Evolutionary conservation across 371 early-diverging fungal species (phyloP).

Genomic region (Nematocida ausubeli): DNA sequence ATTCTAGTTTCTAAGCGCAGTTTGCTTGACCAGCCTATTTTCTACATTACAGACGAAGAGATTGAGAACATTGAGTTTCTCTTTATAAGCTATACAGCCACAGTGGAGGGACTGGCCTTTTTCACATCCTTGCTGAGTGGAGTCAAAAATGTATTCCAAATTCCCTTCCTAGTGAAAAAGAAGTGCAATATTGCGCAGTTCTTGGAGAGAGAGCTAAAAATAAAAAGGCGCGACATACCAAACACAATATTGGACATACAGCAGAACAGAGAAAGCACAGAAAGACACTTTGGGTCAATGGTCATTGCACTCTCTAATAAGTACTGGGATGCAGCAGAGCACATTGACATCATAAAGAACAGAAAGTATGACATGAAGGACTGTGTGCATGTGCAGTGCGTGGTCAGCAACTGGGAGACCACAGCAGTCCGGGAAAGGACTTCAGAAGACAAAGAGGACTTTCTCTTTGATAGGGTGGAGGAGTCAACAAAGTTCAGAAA

Average conservation of each 20-base stretch:
- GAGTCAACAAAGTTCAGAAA: conserved; percentile 29
- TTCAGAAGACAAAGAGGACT: not conserved
- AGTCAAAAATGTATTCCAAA: not conserved
- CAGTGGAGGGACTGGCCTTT: conserved; percentile 7
- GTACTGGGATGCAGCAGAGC: conserved; percentile 42
- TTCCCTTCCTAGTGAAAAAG: conserved; percentile 32
- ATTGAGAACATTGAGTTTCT: conserved; percentile 27
- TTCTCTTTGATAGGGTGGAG: not conserved
- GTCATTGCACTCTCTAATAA: conserved; percentile 26
- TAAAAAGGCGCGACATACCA: conserved; percentile 10
- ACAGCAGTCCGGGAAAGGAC: not conserved
- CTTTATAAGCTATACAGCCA: conserved; percentile 32
- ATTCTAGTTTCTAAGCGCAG: conserved; percentile 1
- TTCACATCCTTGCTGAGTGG: conserved; percentile 26
- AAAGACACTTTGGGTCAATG: not conserved
- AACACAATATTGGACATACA: conserved; percentile 36
- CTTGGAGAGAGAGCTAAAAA: conserved; percentile 1
- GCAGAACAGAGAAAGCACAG: not conserved
- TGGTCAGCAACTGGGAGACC: conserved; percentile 53
- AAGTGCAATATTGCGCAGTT: conserved; percentile 36
- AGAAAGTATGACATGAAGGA: conserved; percentile 41
- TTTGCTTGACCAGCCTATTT: conserved; percentile 33
- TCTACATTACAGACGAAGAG: conserved; percentile 36
- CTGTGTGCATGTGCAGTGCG: conserved; percentile 38
- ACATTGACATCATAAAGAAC: conserved; percentile 29